phyloP scores from a whole-genome alignment of 179 eudicot genomes.

The Amaranthus tricolor region DNA sequence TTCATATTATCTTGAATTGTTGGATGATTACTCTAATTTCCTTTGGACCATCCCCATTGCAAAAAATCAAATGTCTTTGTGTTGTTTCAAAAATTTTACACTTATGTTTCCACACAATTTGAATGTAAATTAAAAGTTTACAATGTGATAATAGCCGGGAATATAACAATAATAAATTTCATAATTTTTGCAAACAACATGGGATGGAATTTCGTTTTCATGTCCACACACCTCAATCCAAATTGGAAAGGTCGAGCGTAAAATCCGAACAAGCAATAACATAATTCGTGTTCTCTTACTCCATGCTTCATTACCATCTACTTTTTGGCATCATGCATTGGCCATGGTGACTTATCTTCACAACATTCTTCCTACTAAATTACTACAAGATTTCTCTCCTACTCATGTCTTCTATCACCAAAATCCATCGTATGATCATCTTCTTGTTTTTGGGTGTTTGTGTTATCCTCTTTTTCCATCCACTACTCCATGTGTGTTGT shows the following conservation, averaged over 20 bases:
- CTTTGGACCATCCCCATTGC: no score
- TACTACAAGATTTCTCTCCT: no score
- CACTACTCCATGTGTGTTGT: not conserved
- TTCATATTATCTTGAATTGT: no score
- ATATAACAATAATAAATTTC: not conserved
- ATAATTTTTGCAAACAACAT: not conserved
- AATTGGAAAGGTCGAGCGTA: not conserved
- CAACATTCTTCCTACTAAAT: not conserved
- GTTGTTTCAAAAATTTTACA: no score
- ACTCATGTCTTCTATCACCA: no score
- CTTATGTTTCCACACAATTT: no score
- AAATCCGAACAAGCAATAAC: no score
- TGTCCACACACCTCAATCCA: not conserved
- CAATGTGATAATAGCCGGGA: not conserved
- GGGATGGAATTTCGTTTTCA: not conserved
- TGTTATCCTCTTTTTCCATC: conserved; percentile 3
- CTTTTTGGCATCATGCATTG: not conserved
- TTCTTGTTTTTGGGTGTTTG: conserved; percentile 13
- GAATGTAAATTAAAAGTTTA: no score
- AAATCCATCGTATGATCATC: not conserved
- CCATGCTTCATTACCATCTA: not conserved
- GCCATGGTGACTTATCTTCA: not conserved
- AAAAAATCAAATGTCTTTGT: no score
- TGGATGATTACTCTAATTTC: no score
- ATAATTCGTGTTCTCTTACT: no score